A percentile compares a stretch with the other conserved stretches of the same genome.
phyloP scores from a whole-genome alignment of 805 yeast genomes.

The Saturnispora kantuleensis region DNA sequence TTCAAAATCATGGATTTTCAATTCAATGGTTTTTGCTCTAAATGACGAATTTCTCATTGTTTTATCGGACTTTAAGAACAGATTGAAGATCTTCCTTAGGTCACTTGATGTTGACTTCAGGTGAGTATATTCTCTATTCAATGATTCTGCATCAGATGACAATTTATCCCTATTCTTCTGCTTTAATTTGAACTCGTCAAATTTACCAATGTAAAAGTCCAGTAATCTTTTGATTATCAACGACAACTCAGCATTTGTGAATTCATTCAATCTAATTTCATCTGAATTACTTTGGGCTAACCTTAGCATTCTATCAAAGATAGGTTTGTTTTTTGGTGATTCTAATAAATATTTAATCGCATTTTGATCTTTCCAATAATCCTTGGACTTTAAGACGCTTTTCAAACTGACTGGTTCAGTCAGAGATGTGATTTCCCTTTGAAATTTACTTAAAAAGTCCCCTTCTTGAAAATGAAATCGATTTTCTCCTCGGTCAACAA shows the following conservation, averaged over 20 bases:
- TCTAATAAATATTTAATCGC: not conserved
- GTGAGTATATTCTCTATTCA: not conserved
- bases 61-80: not conserved
- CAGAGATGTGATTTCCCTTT: not conserved
- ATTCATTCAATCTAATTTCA: not conserved
- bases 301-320: slow-evolving; percentile 1
- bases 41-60: too few species aligned
- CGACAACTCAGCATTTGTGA: slow-evolving; percentile 8
- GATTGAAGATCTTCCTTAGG: not conserved
- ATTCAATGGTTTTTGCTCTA: slow-evolving; percentile 1
- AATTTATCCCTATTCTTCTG: not conserved
- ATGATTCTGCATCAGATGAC: not conserved
- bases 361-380: not conserved
- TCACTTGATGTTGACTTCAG: not conserved
- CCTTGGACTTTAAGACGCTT: not conserved
- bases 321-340: not conserved
- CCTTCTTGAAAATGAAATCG: too few species aligned
- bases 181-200: not conserved
- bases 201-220: not conserved
- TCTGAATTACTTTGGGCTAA: not conserved
- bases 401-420: not conserved
- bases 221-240: slow-evolving; percentile 8
- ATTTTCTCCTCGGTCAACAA: not conserved
- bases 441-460: not conserved
- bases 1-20: slow-evolving; percentile 20